These are phyloP conservation scores for Trichoderma sp. DNA, from an alignment of 2,329 filamentous ascomycete genomes.

Conservation along the genomic window DNA sequence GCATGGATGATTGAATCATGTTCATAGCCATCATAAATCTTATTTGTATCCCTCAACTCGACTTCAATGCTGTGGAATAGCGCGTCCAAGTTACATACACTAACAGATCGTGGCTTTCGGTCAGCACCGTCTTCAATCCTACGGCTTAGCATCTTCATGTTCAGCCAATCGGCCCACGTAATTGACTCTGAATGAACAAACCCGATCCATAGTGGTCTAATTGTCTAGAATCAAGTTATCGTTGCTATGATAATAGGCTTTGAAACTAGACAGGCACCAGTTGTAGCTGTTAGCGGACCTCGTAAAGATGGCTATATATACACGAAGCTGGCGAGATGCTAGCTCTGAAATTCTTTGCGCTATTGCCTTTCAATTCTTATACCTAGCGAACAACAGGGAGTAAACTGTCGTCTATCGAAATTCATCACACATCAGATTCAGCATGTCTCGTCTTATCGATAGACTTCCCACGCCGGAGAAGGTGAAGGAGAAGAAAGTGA, in stretches of 20 bases:
- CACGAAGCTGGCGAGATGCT: neutral
- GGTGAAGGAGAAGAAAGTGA: constrained; percentile 38
- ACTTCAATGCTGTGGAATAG: neutral
- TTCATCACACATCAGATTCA: neutral
- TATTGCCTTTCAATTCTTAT: neutral
- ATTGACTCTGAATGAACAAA: neutral
- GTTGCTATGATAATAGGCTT: neutral
- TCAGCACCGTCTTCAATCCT: neutral
- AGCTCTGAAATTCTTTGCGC: neutral
- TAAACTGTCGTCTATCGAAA: neutral
- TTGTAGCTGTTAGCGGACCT: neutral
- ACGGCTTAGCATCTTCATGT: neutral
- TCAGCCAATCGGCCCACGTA: constrained; percentile 12
- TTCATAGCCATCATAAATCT: accelerated
- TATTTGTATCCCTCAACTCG: accelerated
- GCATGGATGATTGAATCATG: neutral
- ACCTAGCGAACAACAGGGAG: neutral
- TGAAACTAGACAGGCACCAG: neutral
- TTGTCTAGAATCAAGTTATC: neutral
- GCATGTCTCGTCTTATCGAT: constrained; percentile 42
- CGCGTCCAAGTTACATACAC: neutral
- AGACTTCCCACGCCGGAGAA: constrained; percentile 36
- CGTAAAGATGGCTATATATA: neutral
- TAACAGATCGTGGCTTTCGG: neutral
- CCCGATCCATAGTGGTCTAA: neutral